Evolutionary conservation across 2,329 filamentous ascomycete genomes (phyloP).

Genomic region (Pseudonectria foliicola): DNA sequence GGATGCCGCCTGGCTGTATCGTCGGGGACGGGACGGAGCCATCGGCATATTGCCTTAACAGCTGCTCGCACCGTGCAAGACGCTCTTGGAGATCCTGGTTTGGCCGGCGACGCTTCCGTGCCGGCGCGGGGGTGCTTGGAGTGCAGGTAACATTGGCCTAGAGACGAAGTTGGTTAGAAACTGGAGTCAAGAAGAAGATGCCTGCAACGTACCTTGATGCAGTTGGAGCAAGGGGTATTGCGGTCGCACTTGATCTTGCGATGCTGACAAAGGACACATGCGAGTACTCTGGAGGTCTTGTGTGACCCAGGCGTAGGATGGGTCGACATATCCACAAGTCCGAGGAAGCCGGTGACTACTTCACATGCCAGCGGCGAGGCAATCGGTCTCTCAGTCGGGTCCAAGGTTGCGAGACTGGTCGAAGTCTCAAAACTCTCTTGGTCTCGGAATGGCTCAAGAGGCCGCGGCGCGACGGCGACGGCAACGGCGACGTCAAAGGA

Average conservation of each 20-base stretch:
- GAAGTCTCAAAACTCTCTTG: no score
- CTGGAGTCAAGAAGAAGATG: neutral
- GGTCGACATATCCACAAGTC: constrained; percentile 32
- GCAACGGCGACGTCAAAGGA: neutral
- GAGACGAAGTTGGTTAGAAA: constrained; percentile 7
- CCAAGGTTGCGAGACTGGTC: neutral
- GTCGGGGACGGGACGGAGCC: constrained; percentile 23
- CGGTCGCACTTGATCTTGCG: constrained; percentile 58
- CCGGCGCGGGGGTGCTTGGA: constrained; percentile 52
- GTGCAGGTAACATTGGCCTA: constrained; percentile 54
- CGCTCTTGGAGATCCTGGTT: constrained; percentile 57
- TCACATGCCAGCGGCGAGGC: constrained; percentile 24
- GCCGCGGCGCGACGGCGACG: no score
- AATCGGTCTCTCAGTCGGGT: constrained; percentile 3
- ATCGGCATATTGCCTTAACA: constrained; percentile 50
- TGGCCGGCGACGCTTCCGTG: constrained; percentile 50
- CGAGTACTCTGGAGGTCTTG: constrained; percentile 41
- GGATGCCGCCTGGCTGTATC: constrained; percentile 11
- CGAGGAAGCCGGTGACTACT: constrained; percentile 10
- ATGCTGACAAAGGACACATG: constrained; percentile 52
- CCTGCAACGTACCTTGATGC: constrained; percentile 43
- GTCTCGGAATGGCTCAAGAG: no score
- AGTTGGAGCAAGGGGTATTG: constrained; percentile 52
- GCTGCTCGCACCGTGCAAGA: constrained; percentile 50
- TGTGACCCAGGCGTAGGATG: constrained; percentile 20